phyloP scores from a whole-genome alignment of 306 rosid genomes.

The Trichosanthes truncata region DNA sequence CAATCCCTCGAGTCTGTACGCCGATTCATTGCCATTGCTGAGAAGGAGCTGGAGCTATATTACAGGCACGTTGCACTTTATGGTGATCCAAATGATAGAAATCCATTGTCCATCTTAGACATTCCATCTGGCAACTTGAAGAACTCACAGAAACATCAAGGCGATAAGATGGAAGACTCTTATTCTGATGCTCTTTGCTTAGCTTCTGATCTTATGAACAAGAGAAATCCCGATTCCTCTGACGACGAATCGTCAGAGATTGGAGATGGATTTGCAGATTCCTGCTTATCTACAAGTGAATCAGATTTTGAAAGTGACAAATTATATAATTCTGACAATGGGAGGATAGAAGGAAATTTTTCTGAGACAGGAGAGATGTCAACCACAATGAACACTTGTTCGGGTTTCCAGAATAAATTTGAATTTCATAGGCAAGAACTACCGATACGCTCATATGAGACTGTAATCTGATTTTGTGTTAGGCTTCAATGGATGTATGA shows the following conservation, averaged over 20 bases:
- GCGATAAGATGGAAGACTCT: constrained; percentile 12
- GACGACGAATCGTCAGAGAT: constrained; percentile 28
- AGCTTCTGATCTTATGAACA: constrained; percentile 22
- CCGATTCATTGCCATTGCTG: constrained; percentile 67
- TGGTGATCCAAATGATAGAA: constrained; percentile 60
- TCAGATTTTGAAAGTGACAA: constrained; percentile 43
- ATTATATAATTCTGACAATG: constrained; percentile 17
- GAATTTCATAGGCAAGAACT: neutral
- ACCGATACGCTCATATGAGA: neutral
- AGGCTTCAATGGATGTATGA: neutral
- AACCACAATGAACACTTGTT: neutral
- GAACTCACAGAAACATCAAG: constrained; percentile 20
- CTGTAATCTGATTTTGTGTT: no score
- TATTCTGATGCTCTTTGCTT: constrained; percentile 14
- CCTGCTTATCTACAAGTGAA: constrained; percentile 18
- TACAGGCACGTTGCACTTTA: constrained; percentile 72
- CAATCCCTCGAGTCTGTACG: constrained; percentile 76
- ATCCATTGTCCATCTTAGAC: constrained; percentile 49
- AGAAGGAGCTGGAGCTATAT: constrained; percentile 87
- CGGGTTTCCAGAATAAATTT: neutral
- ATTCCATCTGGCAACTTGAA: constrained; percentile 22
- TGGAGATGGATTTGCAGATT: constrained; percentile 29
- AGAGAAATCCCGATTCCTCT: constrained; percentile 19
- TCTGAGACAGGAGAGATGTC: neutral
- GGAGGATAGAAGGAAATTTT: neutral